Percentiles rank a stretch among this genome's conserved stretches.
Evolutionary conservation across 495 filamentous ascomycete species (phyloP).

Genomic region (Neurospora tetraspora): DNA sequence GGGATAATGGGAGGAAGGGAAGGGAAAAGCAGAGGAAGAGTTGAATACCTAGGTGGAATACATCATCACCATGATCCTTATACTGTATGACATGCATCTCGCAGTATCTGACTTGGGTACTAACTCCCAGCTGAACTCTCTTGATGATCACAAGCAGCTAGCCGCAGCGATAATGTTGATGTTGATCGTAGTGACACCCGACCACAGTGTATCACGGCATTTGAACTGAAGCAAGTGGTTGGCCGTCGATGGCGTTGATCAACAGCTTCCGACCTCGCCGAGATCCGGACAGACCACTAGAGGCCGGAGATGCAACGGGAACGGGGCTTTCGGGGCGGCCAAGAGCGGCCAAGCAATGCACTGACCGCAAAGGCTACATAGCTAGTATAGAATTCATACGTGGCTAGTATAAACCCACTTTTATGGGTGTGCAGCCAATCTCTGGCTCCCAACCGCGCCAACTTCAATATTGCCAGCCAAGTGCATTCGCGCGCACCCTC

Average conservation of each 20-base stretch:
- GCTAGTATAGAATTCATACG: too few relatives aligned
- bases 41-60: not conserved
- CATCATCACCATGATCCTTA: not conserved
- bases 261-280: not conserved
- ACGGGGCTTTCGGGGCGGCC: not conserved
- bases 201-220: not conserved
- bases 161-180: not conserved
- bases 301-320: not conserved
- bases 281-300: not conserved
- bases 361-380: too few relatives aligned
- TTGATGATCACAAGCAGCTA: not conserved
- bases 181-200: not conserved
- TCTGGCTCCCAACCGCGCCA: too few relatives aligned
- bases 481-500: too few relatives aligned
- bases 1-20: not conserved
- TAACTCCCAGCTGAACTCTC: not conserved
- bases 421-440: too few relatives aligned
- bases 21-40: not conserved
- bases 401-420: too few relatives aligned
- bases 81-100: not conserved
- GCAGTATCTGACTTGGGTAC: not conserved
- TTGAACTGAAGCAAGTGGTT: not conserved
- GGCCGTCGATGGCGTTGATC: not conserved
- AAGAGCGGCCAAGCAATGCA: not conserved
- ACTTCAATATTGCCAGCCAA: too few relatives aligned